phyloP scores from a whole-genome alignment of 2,329 filamentous ascomycete species.

The Aspergillus fischeri region DNA sequence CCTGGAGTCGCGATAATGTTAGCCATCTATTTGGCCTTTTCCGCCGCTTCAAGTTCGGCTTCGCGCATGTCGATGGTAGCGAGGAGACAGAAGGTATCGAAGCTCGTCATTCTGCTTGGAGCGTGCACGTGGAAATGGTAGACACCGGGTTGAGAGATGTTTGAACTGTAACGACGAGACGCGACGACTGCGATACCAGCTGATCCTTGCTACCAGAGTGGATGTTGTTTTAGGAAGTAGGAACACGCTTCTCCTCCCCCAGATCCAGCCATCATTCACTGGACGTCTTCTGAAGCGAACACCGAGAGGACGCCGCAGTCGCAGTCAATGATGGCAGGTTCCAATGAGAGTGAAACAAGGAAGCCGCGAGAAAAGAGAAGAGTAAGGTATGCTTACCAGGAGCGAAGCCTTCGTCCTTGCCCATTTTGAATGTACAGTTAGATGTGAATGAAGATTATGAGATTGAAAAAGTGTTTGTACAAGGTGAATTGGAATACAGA shows the following conservation, averaged over 20 bases:
- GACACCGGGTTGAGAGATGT: not conserved
- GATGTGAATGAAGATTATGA: constrained; percentile 25
- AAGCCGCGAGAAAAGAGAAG: not conserved
- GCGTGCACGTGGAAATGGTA: constrained; percentile 8
- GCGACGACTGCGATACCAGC: not conserved
- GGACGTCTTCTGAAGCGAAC: not conserved
- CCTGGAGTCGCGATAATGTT: constrained; percentile 50
- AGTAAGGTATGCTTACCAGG: constrained; percentile 38
- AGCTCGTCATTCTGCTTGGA: constrained; percentile 20
- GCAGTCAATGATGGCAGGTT: constrained; percentile 3
- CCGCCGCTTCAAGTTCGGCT: constrained; percentile 16
- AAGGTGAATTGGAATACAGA: constrained; percentile 25
- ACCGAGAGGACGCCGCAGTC: not conserved
- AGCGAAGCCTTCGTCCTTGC: constrained; percentile 44
- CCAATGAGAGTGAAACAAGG: not conserved
- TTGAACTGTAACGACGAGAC: not conserved
- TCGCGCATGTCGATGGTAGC: constrained; percentile 22
- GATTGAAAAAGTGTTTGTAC: constrained; percentile 17
- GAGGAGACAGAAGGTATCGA: constrained; percentile 21
- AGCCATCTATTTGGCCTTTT: constrained; percentile 21
- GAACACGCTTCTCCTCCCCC: not conserved
- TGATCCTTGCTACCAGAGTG: not conserved
- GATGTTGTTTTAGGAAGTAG: not conserved
- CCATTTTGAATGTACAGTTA: constrained; percentile 31
- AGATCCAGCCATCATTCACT: not conserved